These are phyloP conservation scores for Pseudogymnoascus sp. DNA, from an alignment of 2,329 filamentous ascomycete genomes.

Conservation along the genomic window DNA sequence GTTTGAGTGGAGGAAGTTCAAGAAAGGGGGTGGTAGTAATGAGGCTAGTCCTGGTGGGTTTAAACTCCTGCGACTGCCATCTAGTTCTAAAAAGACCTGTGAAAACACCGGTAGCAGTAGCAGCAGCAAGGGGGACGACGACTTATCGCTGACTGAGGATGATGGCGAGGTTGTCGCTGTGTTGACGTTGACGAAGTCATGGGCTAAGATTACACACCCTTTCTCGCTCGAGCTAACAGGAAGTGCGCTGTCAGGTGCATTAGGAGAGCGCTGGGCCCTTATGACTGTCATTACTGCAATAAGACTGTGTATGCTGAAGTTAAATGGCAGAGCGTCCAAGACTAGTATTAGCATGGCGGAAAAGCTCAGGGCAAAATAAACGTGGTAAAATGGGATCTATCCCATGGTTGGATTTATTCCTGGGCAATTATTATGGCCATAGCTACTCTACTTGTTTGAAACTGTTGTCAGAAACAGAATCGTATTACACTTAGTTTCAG, in stretches of 20 bases:
- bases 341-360: background rate
- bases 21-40: conserved; percentile 12
- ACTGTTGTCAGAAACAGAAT: background rate
- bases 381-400: background rate
- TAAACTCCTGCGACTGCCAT: background rate
- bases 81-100: background rate
- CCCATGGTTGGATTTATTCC: background rate
- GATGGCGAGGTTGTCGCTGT: conserved; percentile 10
- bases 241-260: background rate
- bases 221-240: conserved; percentile 13
- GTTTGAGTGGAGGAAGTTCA: conserved; percentile 21
- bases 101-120: background rate
- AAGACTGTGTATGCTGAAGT: conserved; percentile 13
- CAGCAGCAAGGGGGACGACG: background rate
- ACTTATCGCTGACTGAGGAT: background rate
- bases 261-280: conserved; percentile 15
- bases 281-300: conserved; percentile 14
- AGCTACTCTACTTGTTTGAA: background rate
- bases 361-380: background rate
- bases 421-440: background rate
- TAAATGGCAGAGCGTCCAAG: background rate
- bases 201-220: conserved; percentile 14
- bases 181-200: conserved; percentile 15
- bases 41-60: conserved; percentile 9
- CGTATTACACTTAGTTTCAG: background rate